Conservation (phyloP, 2,329 filamentous ascomycete genomes). For the Clarireedia monteithiana region DNA sequence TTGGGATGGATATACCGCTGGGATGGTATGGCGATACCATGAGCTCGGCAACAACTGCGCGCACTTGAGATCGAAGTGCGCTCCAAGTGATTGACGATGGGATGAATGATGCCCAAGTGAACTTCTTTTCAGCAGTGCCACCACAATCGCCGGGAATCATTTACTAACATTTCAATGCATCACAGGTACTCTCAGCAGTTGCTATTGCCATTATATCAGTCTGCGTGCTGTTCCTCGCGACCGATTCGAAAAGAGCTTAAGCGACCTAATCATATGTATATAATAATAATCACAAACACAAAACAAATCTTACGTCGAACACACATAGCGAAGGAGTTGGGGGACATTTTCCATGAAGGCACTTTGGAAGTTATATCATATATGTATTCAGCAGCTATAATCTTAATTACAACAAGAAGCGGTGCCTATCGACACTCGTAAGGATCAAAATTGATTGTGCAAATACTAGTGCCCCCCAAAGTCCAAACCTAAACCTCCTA, state of each 20-base stretch:
- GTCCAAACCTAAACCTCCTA: background rate
- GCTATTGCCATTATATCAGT: conserved; percentile 57
- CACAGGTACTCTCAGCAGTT: conserved; percentile 53
- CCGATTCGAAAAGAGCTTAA: conserved; percentile 29
- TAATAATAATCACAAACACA: background rate
- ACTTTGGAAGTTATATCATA: background rate
- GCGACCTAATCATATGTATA: background rate
- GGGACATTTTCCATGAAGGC: background rate
- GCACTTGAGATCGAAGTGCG: background rate
- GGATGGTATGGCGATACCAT: too few species aligned
- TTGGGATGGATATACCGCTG: background rate
- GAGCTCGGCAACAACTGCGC: too few species aligned
- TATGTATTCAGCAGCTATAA: conserved; percentile 1
- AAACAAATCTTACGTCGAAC: background rate
- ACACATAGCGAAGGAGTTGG: conserved; percentile 6
- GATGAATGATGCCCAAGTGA: too few species aligned
- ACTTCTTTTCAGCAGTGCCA: too few species aligned
- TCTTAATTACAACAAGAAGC: conserved; percentile 5
- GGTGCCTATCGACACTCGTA: background rate
- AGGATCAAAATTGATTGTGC: conserved; percentile 8
- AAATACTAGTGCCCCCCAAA: conserved; percentile 9
- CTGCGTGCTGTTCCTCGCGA: conserved; percentile 53
- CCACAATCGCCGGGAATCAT: too few species aligned
- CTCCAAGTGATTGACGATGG: too few species aligned
- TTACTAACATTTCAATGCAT: background rate